Percentiles rank a stretch among this genome's conserved stretches.
These are phyloP conservation scores for Irpex lacteus DNA, from an alignment of 1,284 basidiomycete species.

Conservation along the genomic window DNA sequence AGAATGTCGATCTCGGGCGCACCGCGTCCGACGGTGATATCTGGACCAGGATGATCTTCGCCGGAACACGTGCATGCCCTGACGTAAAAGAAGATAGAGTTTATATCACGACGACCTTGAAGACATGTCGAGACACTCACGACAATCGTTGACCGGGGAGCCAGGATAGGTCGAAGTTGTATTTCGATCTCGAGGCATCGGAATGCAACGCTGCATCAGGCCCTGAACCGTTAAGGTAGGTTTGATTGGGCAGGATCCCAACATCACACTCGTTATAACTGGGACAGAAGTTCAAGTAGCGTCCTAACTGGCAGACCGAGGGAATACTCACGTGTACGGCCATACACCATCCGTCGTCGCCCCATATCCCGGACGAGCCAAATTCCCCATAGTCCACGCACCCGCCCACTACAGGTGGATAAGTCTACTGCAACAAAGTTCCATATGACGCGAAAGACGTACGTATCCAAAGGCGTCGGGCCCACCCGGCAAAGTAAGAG, in stretches of 20 bases:
- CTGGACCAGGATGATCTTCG: conserved; percentile 83
- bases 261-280: conserved; percentile 80
- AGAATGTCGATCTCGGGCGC: conserved; percentile 88
- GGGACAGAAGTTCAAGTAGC: background rate
- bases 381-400: conserved; percentile 89
- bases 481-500: conserved; percentile 34
- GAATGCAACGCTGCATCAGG: conserved; percentile 45
- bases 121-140: conserved; percentile 24
- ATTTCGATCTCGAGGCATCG: conserved; percentile 41
- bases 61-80: conserved; percentile 76
- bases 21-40: conserved; percentile 61
- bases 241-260: conserved; percentile 82
- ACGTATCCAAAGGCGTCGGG: conserved; percentile 35
- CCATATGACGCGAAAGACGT: conserved; percentile 13
- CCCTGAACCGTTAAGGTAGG: conserved; percentile 46
- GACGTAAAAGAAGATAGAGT: background rate
- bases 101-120: background rate
- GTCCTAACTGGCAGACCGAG: too few species aligned
- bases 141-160: conserved; percentile 49
- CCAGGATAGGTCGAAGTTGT: conserved; percentile 43
- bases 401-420: conserved; percentile 56
- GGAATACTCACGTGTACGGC: conserved; percentile 50
- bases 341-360: conserved; percentile 81
- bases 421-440: background rate
- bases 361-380: conserved; percentile 80